Base-by-base conservation (phyloP, 2,329 filamentous ascomycete species). In the Paraconiothyrium sp. region DNA sequence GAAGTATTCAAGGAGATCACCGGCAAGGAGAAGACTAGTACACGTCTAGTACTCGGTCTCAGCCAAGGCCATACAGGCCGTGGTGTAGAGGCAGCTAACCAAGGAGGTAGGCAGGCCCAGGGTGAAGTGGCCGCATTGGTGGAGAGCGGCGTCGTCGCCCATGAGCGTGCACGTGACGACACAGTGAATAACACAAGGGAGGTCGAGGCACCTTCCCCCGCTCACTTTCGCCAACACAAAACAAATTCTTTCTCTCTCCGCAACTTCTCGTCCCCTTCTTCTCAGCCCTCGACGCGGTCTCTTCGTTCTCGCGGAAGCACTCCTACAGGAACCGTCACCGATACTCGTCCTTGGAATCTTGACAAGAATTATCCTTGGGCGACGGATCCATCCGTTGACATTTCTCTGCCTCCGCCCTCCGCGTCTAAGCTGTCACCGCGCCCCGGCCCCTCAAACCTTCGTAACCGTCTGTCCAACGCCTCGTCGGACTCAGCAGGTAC, bases 331-430 rank as follows among this genome's bases (percentile, higher is more conserved):
- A 72, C 71, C 35, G 61, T 63, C 55, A 73, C 76, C 6, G 78
- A 78, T 57, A 80, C 76, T 48, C 76, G 80, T 32, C 81, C 81
- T n/a, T 83, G 81, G 81, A 84, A 84, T 62, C 72, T 73, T 22
- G 80, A 82, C 62, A 79, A 81, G 67, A 83, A 81, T 67, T 83
- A 82, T 65, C 80, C 81, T 37, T 83, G 80, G 81, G 73, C 76
- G 35, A 76, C 73, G 13, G 72, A 75, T 37, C 66, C 78, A 32
- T 73, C 75, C 34, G 67, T 78, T 57, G 74, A 79, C 49, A 81
- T 83, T 50, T 78, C 80, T 39, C 73, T 83, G 6, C 79, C 76
- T 27, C 69, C 73, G 2, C 76, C 78, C 10, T 71, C 72, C 6
- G 64, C 73, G 9, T 44, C 64, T 20, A 71, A 59, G 35, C 55